Base-by-base conservation (phyloP, 164 flowering plant genomes). In the Kingdonia uniflora region DNA sequence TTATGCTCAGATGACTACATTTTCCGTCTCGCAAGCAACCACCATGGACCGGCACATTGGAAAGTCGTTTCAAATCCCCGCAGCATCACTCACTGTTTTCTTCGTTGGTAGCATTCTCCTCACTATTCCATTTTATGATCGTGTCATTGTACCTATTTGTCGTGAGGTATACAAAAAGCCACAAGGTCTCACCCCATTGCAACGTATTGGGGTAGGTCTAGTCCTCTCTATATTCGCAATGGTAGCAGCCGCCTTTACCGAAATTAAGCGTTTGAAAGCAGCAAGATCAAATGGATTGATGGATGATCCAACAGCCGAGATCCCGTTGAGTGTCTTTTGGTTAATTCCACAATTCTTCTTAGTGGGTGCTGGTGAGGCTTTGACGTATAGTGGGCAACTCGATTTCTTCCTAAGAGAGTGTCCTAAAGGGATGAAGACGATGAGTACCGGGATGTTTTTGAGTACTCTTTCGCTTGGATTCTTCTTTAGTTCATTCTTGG, bases 401-500 rank as follows among this genome's bases (percentile, higher is more conserved):
- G 88, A 74, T 51, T 87, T 87, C 64, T 87, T 85, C 75, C 61
- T 85, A 3, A 78, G 79, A 59, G 87, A 87, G 74, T 84, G 87
- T 25, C 96, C 96, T 0, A 69, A 79, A 39, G 96, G 96, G 40
- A 87, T 87, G 96, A 87, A 87, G 72, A 82, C 92, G 0, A 87
- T 87, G 87, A 87, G 96, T 66, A 82, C 96, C 1, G 96, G 94
- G 41, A 38, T 87, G 71, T 85, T 85, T 54, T 53, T 85, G 55
- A 82, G 84, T 54, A 87, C 94, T 0, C 67, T 87, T 0, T 74
- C 94, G 0, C 62, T 85, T 4, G 96, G 96, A 26, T 87, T 78
- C 39, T 87, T 87, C 63, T 17, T 81, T 1, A 87, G 96, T 62
- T 75, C 90, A 0, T 22, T 63, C 0, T 54, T 87, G 77, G 96